phyloP scores from a whole-genome alignment of 768 basidiomycete genomes.

The Naganishia vaughanmartiniae region DNA sequence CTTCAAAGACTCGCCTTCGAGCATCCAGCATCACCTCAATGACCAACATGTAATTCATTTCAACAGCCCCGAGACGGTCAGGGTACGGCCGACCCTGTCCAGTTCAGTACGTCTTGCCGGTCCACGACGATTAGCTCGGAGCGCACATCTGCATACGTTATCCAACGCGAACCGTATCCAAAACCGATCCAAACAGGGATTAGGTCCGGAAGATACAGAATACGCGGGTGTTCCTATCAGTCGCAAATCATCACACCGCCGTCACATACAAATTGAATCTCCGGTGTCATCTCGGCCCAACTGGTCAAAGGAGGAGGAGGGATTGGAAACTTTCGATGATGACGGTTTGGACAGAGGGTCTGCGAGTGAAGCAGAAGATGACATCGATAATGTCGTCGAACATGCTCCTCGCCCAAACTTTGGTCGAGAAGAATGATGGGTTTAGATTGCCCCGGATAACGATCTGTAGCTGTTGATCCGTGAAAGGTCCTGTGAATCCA shows the following conservation, averaged over 20 bases:
- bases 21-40: background rate
- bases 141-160: constrained; percentile 45
- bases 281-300: background rate
- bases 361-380: constrained; percentile 21
- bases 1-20: background rate
- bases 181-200: background rate
- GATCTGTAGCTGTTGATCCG: no score
- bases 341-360: constrained; percentile 4
- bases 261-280: background rate
- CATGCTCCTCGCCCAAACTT: background rate
- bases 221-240: background rate
- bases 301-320: background rate
- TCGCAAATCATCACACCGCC: background rate
- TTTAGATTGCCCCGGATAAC: no score
- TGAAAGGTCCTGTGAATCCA: no score
- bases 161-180: constrained; percentile 6
- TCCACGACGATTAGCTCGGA: constrained; percentile 36
- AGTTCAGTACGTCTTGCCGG: background rate
- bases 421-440: background rate
- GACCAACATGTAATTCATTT: constrained; percentile 3
- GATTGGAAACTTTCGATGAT: background rate
- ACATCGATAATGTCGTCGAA: background rate
- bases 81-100: background rate
- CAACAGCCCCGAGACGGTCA: background rate
- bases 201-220: background rate